Evolutionary conservation across 2,329 filamentous ascomycete genomes (phyloP).

Genomic region (Fusarium coicis): DNA sequence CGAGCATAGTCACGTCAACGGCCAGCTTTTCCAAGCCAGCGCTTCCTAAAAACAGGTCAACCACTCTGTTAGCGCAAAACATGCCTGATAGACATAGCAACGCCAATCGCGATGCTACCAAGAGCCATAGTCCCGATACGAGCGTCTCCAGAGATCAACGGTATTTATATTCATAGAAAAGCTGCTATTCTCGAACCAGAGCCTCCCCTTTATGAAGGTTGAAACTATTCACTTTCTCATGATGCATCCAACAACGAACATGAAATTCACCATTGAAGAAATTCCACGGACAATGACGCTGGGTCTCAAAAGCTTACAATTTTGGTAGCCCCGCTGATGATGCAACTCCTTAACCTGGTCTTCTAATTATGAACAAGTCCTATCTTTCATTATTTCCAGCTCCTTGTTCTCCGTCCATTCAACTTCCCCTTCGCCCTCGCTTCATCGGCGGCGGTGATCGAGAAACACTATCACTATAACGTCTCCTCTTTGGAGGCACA

Average conservation of each 20-base stretch:
- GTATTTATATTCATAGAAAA: background rate
- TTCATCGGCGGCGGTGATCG: constrained; percentile 48
- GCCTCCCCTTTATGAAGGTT: background rate
- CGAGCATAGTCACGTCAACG: background rate
- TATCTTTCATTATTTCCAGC: constrained; percentile 18
- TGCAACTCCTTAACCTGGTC: constrained; percentile 23
- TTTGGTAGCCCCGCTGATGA: constrained; percentile 40
- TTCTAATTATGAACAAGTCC: constrained; percentile 29
- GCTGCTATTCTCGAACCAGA: background rate
- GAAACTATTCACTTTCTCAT: background rate
- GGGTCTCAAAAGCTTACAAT: constrained; percentile 35
- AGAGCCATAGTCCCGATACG: background rate
- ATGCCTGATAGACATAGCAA: background rate
- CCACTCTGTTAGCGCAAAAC: background rate
- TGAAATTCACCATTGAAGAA: background rate
- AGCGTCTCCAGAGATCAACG: background rate
- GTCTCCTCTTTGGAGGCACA: constrained; percentile 45
- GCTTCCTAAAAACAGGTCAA: background rate
- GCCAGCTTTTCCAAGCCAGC: background rate
- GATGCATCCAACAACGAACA: background rate
- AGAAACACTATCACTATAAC: constrained; percentile 47
- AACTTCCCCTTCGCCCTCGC: constrained; percentile 46
- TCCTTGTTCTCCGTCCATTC: constrained; percentile 7
- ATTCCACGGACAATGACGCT: background rate
- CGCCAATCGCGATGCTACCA: background rate